Conservation (phyloP, 768 basidiomycete species). For the Mycena indigotica region DNA sequence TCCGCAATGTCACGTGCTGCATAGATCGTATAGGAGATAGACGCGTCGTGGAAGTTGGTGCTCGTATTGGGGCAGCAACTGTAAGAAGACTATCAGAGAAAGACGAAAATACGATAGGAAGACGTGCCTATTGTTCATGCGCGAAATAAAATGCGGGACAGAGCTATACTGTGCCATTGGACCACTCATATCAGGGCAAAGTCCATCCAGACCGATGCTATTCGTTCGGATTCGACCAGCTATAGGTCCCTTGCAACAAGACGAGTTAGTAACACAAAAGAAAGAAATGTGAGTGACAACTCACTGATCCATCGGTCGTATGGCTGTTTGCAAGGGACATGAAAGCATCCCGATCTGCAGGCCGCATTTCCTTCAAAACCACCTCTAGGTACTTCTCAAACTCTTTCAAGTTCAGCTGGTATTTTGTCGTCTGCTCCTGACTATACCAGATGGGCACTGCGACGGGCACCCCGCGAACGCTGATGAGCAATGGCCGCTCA, state of each 20-base stretch:
- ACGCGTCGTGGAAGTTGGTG: constrained; percentile 24
- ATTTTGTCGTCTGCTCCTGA: constrained; percentile 6
- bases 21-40: constrained; percentile 33
- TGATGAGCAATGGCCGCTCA: constrained; percentile 19
- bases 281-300: too few relatives aligned
- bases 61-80: constrained; percentile 30
- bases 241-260: neutral
- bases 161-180: neutral
- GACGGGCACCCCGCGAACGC: constrained; percentile 1
- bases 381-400: neutral
- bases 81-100: neutral
- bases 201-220: constrained; percentile 2
- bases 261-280: too few relatives aligned
- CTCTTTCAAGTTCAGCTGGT: neutral
- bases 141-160: neutral
- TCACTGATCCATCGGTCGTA: neutral
- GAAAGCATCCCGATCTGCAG: constrained; percentile 9
- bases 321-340: constrained; percentile 12
- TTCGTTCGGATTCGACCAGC: constrained; percentile 16
- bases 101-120: neutral
- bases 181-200: neutral
- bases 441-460: too few relatives aligned
- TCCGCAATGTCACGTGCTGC: constrained; percentile 32
- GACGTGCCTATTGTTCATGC: neutral
- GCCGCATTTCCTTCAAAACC: neutral